Conservation (phyloP, 192 early-diverging fungal species). For the Chytriomyces hyalinus region DNA sequence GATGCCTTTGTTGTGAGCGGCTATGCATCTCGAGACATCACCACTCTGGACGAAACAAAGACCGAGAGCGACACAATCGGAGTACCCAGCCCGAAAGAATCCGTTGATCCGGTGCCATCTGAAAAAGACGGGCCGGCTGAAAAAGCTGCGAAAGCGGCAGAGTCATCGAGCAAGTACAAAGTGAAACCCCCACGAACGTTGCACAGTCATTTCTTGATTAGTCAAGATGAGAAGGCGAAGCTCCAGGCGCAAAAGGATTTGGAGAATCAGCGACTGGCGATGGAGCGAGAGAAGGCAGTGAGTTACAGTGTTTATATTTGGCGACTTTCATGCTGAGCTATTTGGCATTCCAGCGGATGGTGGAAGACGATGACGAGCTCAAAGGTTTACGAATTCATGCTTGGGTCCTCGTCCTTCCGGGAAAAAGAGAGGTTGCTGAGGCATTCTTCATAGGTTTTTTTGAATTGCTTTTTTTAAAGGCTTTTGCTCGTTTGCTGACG, state of each 20-base stretch:
- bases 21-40: slow-evolving; percentile 58
- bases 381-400: slow-evolving; percentile 63
- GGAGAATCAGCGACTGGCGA: slow-evolving; percentile 38
- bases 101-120: not conserved
- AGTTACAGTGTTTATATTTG: not conserved
- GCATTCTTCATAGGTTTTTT: slow-evolving; percentile 59
- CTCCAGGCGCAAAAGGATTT: slow-evolving; percentile 36
- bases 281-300: slow-evolving; percentile 42
- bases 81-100: slow-evolving; percentile 22
- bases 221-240: slow-evolving; percentile 56
- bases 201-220: slow-evolving; percentile 53
- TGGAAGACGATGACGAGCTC: slow-evolving; percentile 62
- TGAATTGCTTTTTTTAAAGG: not conserved
- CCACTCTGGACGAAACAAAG: slow-evolving; percentile 57
- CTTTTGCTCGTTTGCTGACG: not conserved
- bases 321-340: not conserved
- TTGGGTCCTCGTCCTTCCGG: slow-evolving; percentile 65
- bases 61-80: slow-evolving; percentile 46
- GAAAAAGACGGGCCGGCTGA: not conserved
- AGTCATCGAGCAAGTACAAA: slow-evolving; percentile 14
- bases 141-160: not conserved
- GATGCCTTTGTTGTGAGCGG: slow-evolving; percentile 67
- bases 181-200: slow-evolving; percentile 55
- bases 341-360: slow-evolving; percentile 18
- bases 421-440: slow-evolving; percentile 63